A percentile compares a stretch with the other conserved stretches of the same genome.
Evolutionary conservation across 345 rosid genomes (phyloP).

Genomic region (Pugionium dolabratum): DNA sequence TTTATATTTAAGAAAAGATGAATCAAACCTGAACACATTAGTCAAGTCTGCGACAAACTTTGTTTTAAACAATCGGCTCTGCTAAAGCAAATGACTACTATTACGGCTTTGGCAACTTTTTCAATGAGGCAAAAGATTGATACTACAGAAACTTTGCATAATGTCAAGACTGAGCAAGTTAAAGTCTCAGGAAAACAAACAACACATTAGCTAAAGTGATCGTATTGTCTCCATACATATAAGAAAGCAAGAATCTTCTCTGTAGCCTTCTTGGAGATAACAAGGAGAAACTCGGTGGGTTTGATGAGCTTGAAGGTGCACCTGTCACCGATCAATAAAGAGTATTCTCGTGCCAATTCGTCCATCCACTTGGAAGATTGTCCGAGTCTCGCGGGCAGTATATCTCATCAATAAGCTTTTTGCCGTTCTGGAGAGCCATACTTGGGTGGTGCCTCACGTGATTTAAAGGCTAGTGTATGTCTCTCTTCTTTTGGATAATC

Average conservation of each 20-base stretch:
- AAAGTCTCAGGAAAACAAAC: background rate
- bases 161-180: background rate
- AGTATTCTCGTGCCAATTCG: constrained; percentile 25
- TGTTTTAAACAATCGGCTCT: background rate
- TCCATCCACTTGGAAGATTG: constrained; percentile 29
- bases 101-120: background rate
- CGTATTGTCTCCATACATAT: background rate
- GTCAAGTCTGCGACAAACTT: background rate
- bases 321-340: constrained; percentile 15
- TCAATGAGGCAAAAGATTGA: background rate
- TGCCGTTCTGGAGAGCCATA: constrained; percentile 82
- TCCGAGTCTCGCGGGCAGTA: constrained; percentile 9
- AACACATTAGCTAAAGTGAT: background rate
- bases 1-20: background rate
- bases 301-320: constrained; percentile 31
- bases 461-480: constrained; percentile 72
- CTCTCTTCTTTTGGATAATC: constrained; percentile 93
- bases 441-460: constrained; percentile 83
- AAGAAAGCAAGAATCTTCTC: background rate
- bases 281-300: constrained; percentile 26
- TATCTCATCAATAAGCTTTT: constrained; percentile 83
- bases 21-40: background rate
- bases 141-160: background rate
- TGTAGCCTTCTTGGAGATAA: background rate
- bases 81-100: background rate